Evolutionary conservation across 148 eudicot species (phyloP), one percentile per base, ranked within the genome.

Genomic region (Oxyria digyna): DNA sequence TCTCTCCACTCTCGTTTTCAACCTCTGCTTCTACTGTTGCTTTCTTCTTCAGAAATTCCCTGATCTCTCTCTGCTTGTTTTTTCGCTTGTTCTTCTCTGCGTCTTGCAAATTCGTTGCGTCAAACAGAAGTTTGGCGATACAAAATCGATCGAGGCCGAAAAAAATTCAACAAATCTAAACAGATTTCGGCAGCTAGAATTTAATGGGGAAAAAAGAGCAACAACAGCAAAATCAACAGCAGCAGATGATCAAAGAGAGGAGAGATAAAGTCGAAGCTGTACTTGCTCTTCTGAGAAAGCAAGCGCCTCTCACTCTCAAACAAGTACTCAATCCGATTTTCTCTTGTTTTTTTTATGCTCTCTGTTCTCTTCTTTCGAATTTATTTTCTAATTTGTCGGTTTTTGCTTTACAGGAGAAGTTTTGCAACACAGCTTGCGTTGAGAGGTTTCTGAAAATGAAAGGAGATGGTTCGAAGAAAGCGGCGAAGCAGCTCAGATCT

Each of bases 391-490:
- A 59, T 59, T 29, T 59, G 37, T 29, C 18, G 65, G 6, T 59
- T 59, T 59, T 59, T 29, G 37, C 38, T 8, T 9, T 6, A 73
- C 86, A 94, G 97, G 99, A 90, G 88, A 88, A 88, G 62, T 94
- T 85, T 42, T 94, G 99, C 75, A 88, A 82, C 81, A 76, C 75
- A 8, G 89, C 84, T 10, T 94, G 99, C 85, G 96, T 91, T 8
- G 88, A 84, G 84, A 78, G 97, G 71, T 90, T 88, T 74, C 70
- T 94, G 73, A 88, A 83, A 74, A 70, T 81, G 14, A 94, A 84
- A 77, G 97, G 99, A 0, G 91, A 94, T 0, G 91, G 73, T 69
- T 87, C 81, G 66, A 94, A 88, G 87, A 94, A 84, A 74, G 96
- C 97, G 14, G 91, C 92, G 7, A 94, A 87, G 76, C 87, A 85